A percentile compares a stretch with the other conserved stretches of the same genome.
Conservation (phyloP, 306 rosid species). For the Prunus salicina region DNA sequence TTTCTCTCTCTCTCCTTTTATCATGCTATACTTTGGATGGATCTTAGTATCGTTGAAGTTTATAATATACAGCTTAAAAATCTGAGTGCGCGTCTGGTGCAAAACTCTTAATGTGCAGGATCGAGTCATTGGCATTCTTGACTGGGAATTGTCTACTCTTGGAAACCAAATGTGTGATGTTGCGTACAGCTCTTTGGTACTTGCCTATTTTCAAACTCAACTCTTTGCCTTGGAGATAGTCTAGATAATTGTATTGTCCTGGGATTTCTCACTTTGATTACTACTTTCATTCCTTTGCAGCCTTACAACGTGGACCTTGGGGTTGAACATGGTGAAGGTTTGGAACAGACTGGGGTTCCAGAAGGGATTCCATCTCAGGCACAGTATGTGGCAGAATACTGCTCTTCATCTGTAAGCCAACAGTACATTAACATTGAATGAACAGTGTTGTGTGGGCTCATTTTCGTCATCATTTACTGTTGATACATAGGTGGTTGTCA, state of each 20-base stretch:
- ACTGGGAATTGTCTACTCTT: constrained; percentile 95
- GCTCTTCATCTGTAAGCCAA: constrained; percentile 66
- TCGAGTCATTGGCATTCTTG: constrained; percentile 89
- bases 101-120: constrained; percentile 62
- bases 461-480: background rate
- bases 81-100: constrained; percentile 25
- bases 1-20: no score
- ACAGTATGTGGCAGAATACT: constrained; percentile 82
- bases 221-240: background rate
- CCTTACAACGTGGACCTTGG: constrained; percentile 48
- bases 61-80: constrained; percentile 13
- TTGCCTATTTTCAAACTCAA: constrained; percentile 7
- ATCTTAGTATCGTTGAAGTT: background rate
- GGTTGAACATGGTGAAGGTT: constrained; percentile 36
- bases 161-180: constrained; percentile 99
- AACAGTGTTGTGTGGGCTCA: background rate
- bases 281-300: constrained; percentile 45
- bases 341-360: constrained; percentile 59
- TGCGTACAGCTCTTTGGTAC: constrained; percentile 79
- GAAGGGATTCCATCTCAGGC: constrained; percentile 82
- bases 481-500: constrained; percentile 2
- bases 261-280: constrained; percentile 5
- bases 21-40: background rate
- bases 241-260: constrained; percentile 1
- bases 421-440: background rate